These are phyloP conservation scores for Mucor mucedo DNA, from an alignment of 371 early-diverging fungal species.

Conservation along the genomic window DNA sequence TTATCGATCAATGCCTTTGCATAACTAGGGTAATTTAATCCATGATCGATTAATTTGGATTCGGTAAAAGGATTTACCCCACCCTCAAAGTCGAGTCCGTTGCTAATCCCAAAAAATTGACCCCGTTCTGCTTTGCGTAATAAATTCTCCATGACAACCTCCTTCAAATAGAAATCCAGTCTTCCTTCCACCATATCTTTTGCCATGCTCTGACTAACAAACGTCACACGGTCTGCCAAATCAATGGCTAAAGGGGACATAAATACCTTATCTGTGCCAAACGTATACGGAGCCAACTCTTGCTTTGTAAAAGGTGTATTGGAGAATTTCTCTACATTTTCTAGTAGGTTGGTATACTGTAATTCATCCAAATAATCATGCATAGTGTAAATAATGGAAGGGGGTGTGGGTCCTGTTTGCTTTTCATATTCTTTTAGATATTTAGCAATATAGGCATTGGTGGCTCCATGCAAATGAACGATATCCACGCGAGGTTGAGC, in stretches of 20 bases:
- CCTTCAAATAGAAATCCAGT: slow-evolving; percentile 64
- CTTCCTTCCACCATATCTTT: slow-evolving; percentile 65
- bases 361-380: slow-evolving; percentile 70
- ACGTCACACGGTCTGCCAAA: slow-evolving; percentile 59
- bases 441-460: slow-evolving; percentile 61
- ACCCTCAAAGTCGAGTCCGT: slow-evolving; percentile 59
- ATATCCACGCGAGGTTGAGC: slow-evolving; percentile 52
- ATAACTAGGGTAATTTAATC: slow-evolving; percentile 50
- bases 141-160: slow-evolving; percentile 62
- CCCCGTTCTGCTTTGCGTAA: slow-evolving; percentile 52
- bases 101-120: slow-evolving; percentile 67
- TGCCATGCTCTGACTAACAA: slow-evolving; percentile 66
- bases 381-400: slow-evolving; percentile 68
- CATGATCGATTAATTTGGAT: slow-evolving; percentile 34
- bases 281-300: slow-evolving; percentile 32
- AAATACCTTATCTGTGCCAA: slow-evolving; percentile 55
- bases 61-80: slow-evolving; percentile 61
- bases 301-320: slow-evolving; percentile 13
- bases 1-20: slow-evolving; percentile 30
- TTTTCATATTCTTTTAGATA: slow-evolving; percentile 38
- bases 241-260: slow-evolving; percentile 66
- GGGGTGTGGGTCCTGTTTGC: slow-evolving; percentile 48
- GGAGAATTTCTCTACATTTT: slow-evolving; percentile 59
- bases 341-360: slow-evolving; percentile 58
- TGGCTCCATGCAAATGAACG: slow-evolving; percentile 69